Evolutionary conservation across 768 basidiomycete species (phyloP), one percentile per base, ranked within the genome.

Genomic region (Omphalotus guepiniiformis): DNA sequence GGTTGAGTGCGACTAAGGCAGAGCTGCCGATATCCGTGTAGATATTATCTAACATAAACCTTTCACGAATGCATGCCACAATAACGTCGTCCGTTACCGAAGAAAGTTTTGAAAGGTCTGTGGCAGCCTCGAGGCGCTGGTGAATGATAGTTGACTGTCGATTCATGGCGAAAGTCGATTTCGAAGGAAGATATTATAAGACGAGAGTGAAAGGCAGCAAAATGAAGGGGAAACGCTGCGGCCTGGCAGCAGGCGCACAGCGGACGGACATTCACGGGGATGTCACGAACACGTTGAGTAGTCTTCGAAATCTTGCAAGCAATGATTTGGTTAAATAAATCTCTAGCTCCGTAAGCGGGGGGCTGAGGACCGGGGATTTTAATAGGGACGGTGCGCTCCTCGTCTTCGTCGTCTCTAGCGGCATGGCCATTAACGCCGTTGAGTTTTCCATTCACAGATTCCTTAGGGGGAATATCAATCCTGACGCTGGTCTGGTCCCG

Each of bases 381-480:
- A 63, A 99, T 78, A 18, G 86, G 79, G 55, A 97, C 73, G 12
- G 81, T 80, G 22, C 81, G 76, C 55, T 95, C 93, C 38, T 91
- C 85, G 15, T 92, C 91, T n/a, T 89, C 88, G 40, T 83, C 84
- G 40, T 78, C 80, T 34, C 75, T 80, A 59, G 76, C 77, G 15
- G 66, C 63, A 48, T 74, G 72, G 55, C 80, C 81, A n/a, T n/a
- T n/a, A n/a, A n/a, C n/a, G n/a, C n/a, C n/a, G 32, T 65, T 70
- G 50, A 69, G 55, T 50, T 66, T 52, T 21, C 67, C 52, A 48
- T 47, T 47, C 15, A 77, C 58, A 36, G 73, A 59, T 42, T 91
- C 92, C 59, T 79, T 84, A 56, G 83, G 88, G 49, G 96, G 96
- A 54, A 99, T 93, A 60, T 98, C 92, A 47, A 99, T 81, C 59